Evolutionary conservation across 495 filamentous ascomycete genomes (phyloP).

Genomic region (Penicillium angulare): DNA sequence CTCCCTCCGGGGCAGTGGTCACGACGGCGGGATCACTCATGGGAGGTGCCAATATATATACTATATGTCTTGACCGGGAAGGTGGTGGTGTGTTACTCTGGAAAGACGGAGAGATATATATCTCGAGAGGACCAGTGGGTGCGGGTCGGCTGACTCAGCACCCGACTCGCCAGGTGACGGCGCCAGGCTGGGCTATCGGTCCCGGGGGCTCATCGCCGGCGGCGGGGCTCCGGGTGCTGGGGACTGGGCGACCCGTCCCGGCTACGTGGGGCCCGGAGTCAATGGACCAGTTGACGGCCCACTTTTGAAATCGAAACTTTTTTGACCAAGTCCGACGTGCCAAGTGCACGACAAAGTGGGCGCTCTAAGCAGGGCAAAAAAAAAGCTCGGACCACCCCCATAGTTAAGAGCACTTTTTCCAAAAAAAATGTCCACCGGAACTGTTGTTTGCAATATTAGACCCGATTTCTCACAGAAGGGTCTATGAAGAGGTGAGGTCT

Average conservation of each 20-base stretch:
- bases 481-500: slow-evolving; percentile 16
- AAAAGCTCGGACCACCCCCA: slow-evolving; percentile 11
- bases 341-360: not conserved
- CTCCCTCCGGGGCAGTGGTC: too few relatives aligned
- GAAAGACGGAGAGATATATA: not conserved
- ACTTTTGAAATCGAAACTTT: not conserved
- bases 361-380: not conserved
- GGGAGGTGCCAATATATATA: not conserved
- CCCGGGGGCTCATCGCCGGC: too few relatives aligned
- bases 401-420: slow-evolving; percentile 8
- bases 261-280: too few relatives aligned
- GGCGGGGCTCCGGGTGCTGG: not conserved
- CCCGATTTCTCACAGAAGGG: slow-evolving; percentile 21
- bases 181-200: too few relatives aligned
- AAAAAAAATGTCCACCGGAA: slow-evolving; percentile 2
- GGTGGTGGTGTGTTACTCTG: too few relatives aligned
- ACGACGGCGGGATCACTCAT: not conserved
- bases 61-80: not conserved
- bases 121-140: not conserved
- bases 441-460: not conserved
- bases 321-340: slow-evolving; percentile 1
- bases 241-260: too few relatives aligned
- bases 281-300: not conserved
- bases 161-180: not conserved
- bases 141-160: not conserved